A percentile compares a stretch with the other conserved stretches of the same genome.
These are phyloP conservation scores for Endocladia muricata DNA, from an alignment of 31 red algal genomes.

Conservation along the genomic window DNA sequence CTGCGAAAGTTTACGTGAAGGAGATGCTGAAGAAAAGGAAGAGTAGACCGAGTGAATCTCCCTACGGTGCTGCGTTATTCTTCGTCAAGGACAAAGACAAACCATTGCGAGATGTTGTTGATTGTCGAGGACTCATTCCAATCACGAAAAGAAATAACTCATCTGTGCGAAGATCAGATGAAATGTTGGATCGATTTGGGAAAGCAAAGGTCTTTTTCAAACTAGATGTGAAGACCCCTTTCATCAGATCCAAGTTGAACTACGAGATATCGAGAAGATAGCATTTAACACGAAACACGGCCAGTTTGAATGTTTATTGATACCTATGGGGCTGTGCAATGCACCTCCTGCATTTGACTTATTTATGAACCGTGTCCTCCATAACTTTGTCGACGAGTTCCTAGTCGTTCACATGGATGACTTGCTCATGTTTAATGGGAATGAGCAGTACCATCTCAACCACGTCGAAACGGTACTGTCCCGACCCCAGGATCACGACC, in stretches of 20 bases:
- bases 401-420: background rate
- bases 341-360: background rate
- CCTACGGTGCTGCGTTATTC: background rate
- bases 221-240: background rate
- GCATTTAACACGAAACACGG: slow-evolving; percentile 5
- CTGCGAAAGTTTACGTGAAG: background rate
- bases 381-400: background rate
- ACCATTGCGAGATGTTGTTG: background rate
- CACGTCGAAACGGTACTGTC: background rate
- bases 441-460: background rate
- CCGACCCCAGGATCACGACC: background rate
- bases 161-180: background rate
- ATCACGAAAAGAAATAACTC: background rate
- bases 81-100: background rate
- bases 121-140: background rate
- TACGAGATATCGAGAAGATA: background rate
- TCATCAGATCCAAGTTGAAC: background rate
- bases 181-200: slow-evolving; percentile 8
- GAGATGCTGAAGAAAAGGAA: background rate
- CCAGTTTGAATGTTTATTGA: slow-evolving; percentile 8
- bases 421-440: background rate
- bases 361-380: background rate
- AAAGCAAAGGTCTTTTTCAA: background rate
- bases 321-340: background rate
- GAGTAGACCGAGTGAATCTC: background rate